These are phyloP conservation scores for Cryptosporidium sp. DNA, from an alignment of 169 alveolate species.

Conservation along the genomic window DNA sequence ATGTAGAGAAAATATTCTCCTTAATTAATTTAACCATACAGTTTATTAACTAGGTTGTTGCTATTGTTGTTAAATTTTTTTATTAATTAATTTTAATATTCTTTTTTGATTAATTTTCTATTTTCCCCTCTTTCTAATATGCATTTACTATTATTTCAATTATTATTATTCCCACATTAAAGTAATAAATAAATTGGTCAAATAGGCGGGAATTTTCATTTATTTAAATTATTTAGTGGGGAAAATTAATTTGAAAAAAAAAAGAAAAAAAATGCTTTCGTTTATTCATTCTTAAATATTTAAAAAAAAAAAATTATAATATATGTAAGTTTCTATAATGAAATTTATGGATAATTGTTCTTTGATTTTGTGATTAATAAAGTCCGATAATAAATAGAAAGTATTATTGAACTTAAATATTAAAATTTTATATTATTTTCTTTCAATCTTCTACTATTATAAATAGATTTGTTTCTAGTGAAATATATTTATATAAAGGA, in stretches of 20 bases:
- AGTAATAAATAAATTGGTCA: not conserved
- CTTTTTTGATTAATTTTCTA: not conserved
- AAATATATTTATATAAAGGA: too few species aligned
- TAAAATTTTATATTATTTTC: too few species aligned
- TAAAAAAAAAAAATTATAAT: too few species aligned
- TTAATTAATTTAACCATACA: constrained; percentile 4
- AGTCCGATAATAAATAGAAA: not conserved
- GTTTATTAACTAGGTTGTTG: not conserved
- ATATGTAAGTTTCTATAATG: too few species aligned
- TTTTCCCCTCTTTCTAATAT: not conserved
- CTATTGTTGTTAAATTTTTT: not conserved
- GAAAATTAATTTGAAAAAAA: not conserved
- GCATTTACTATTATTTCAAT: constrained; percentile 21
- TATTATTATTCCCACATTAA: constrained; percentile 15
- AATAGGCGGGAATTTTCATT: constrained; percentile 4
- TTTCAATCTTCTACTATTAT: too few species aligned
- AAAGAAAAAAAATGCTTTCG: too few species aligned
- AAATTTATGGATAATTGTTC: not conserved
- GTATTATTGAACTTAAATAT: not conserved
- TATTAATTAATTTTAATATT: not conserved
- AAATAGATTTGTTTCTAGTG: not conserved
- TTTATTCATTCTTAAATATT: too few species aligned
- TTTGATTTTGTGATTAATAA: too few species aligned
- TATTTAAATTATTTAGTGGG: not conserved
- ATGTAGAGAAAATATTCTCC: not conserved